A percentile compares a stretch with the other conserved stretches of the same genome.
Evolutionary conservation across 345 rosid genomes (phyloP).

Genomic region (Linum trigynum): DNA sequence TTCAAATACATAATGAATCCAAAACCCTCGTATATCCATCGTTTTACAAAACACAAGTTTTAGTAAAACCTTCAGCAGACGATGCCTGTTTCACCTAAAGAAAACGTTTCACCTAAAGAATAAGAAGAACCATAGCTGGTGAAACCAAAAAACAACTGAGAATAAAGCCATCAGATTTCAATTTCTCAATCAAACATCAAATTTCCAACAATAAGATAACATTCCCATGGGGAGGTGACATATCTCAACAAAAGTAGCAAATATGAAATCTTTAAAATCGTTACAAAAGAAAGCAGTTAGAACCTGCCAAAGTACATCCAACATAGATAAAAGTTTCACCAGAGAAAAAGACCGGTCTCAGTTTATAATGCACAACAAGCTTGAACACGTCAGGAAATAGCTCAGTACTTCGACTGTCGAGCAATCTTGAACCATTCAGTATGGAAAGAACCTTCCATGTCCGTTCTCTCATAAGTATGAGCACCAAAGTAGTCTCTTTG

Average conservation of each 20-base stretch:
- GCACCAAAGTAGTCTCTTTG: slow-evolving; percentile 29
- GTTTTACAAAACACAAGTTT: too few relatives aligned
- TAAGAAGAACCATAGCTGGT: background rate
- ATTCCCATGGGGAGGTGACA: background rate
- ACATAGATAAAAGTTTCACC: slow-evolving; percentile 6
- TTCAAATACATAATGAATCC: too few relatives aligned
- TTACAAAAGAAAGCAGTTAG: slow-evolving; percentile 8
- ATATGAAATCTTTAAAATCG: background rate
- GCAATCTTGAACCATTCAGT: slow-evolving; percentile 30
- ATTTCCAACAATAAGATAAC: background rate
- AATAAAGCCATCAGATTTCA: background rate
- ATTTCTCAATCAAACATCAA: background rate
- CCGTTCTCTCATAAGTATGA: slow-evolving; percentile 23
- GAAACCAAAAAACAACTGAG: background rate
- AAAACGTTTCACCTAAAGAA: too few relatives aligned
- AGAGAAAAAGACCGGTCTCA: background rate
- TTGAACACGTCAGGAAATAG: slow-evolving; percentile 9
- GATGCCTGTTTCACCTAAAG: too few relatives aligned
- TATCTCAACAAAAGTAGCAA: background rate
- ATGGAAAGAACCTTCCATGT: slow-evolving; percentile 23
- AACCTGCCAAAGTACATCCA: slow-evolving; percentile 12
- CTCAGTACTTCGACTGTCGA: slow-evolving; percentile 16
- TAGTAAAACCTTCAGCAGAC: too few relatives aligned
- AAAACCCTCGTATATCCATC: too few relatives aligned
- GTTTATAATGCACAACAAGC: slow-evolving; percentile 16